Base-by-base conservation (phyloP, 108 stramenopile species). In the Cyclostephanos invisitatus region DNA sequence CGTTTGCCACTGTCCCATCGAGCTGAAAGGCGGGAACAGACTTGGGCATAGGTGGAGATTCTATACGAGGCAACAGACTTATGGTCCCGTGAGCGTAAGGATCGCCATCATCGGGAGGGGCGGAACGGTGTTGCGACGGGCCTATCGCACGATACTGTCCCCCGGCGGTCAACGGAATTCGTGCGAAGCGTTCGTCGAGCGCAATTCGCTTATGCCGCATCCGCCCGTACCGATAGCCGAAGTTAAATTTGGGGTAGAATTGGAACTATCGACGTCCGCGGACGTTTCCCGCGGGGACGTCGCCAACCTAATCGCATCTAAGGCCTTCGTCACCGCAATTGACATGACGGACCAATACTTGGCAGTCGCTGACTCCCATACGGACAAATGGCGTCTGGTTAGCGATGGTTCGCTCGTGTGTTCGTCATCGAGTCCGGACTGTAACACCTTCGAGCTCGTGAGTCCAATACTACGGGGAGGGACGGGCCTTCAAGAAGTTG, bases 391-490 rank as follows among this genome's bases (percentile, higher is more conserved):
- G 85, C 76, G 83, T 49, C 35, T 86, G 0, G 69, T 83, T 10
- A 48, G 56, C 7, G 85, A 86, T 60, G 1, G 53, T 0, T 70
- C 62, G 27, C 68, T 83, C 48, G 40, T 21, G 2, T 86, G 85
- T 67, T 58, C 28, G 0, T 11, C 8, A 12, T 51, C 47, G 9
- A 12, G 25, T 12, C 82, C 82, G 35, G 36, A 81, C 29, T 86
- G 85, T 62, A 67, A 66, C 7, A 76, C 58, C 32, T 83, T 86
- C 55, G 85, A 86, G 62, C 21, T 86, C 9, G 85, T 86, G 9
- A 84, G 83, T 6, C 83, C 74, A n/a, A 44, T 74, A 18, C 56
- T 86, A 58, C 38, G 8, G 9, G 80, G 75, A 17, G 83, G 80
- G 22, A 54, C 62, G 24, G 86, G 86, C 5, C 56, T 86, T 10